These are phyloP conservation scores for Fremontodendron californicum DNA, from an alignment of 345 rosid species.

Conservation along the genomic window DNA sequence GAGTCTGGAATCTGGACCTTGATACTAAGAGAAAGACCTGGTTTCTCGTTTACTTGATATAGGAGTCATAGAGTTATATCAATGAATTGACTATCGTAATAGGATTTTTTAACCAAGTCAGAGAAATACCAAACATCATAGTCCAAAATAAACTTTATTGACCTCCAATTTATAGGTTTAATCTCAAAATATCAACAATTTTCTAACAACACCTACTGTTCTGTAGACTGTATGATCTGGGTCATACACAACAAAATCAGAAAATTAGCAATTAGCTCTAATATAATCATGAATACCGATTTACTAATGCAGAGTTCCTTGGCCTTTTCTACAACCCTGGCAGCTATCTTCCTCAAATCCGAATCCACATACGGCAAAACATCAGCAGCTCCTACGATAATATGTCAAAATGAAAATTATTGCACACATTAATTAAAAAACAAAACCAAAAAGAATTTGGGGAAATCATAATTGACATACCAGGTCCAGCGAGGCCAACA, in stretches of 20 bases:
- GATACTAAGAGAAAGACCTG: neutral
- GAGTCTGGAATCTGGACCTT: neutral
- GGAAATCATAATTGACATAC: conserved; percentile 26
- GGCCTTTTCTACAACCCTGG: conserved; percentile 60
- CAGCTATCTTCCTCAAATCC: conserved; percentile 70
- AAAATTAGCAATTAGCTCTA: neutral
- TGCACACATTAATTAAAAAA: neutral
- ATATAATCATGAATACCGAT: conserved; percentile 38
- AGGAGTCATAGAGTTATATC: neutral
- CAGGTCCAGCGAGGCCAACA: conserved; percentile 77
- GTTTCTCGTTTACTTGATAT: neutral
- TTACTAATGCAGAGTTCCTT: conserved; percentile 50
- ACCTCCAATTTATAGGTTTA: neutral
- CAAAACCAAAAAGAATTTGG: neutral
- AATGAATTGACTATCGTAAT: neutral
- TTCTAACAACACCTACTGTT: neutral
- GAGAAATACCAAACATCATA: neutral
- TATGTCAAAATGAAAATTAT: neutral
- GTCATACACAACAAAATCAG: neutral
- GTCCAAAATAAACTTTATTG: neutral
- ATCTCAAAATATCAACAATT: neutral
- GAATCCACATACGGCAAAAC: conserved; percentile 61
- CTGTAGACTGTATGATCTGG: neutral
- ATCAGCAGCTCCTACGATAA: conserved; percentile 60
- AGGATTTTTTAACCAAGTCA: neutral